A percentile compares a stretch with the other conserved stretches of the same genome.
phyloP scores from a whole-genome alignment of 345 rosid genomes.

The Fremontodendron californicum region DNA sequence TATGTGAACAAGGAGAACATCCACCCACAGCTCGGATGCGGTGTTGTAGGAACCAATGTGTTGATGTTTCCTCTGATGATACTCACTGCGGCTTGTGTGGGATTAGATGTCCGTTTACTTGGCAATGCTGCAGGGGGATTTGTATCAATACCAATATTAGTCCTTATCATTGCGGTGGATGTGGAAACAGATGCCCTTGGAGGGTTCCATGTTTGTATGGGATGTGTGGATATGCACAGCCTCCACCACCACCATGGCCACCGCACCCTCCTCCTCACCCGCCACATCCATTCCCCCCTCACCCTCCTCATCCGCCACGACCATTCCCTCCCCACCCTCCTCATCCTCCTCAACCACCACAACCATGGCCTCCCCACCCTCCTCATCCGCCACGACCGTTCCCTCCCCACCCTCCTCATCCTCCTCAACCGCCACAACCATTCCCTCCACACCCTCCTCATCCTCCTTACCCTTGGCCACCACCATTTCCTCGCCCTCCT shows the following conservation, averaged over 20 bases:
- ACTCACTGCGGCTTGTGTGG: conserved; percentile 46
- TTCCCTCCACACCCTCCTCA: not conserved
- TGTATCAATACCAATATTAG: conserved; percentile 34
- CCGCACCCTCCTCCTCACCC: conserved; percentile 17
- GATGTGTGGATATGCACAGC: conserved; percentile 55
- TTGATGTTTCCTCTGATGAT: conserved; percentile 38
- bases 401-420: not conserved
- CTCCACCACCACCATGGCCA: conserved; percentile 10
- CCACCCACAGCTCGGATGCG: conserved; percentile 26
- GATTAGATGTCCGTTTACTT: conserved; percentile 37
- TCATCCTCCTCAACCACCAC: not conserved
- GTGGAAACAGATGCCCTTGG: conserved; percentile 42
- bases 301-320: not conserved
- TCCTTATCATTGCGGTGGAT: conserved; percentile 40
- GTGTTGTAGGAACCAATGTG: conserved; percentile 49
- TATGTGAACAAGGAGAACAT: conserved; percentile 30
- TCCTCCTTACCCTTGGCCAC: conserved; percentile 8
- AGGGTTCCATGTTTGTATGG: conserved; percentile 36
- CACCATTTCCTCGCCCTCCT: not conserved
- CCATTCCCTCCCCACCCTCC: not conserved
- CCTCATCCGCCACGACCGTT: not conserved
- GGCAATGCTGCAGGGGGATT: conserved; percentile 49
- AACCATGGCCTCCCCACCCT: not conserved
- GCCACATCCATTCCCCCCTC: not conserved
- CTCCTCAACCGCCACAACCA: not conserved